A percentile compares a stretch with the other conserved stretches of the same genome.
Evolutionary conservation across 805 yeast species (phyloP).

Genomic region (Candida maesae): DNA sequence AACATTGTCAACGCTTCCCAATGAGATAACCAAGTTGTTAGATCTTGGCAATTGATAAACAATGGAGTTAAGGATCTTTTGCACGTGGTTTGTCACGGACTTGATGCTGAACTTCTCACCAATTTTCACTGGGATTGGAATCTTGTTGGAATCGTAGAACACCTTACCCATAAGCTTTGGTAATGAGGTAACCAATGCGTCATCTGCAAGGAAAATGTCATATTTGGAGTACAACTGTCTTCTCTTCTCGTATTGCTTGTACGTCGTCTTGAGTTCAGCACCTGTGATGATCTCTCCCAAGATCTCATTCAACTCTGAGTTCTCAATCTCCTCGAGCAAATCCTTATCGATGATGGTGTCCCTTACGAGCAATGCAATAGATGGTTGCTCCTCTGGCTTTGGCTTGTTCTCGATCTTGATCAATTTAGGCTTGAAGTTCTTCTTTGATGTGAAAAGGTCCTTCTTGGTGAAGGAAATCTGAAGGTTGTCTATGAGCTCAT

Average conservation of each 20-base stretch:
- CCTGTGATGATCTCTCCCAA: constrained; percentile 58
- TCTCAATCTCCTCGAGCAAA: constrained; percentile 26
- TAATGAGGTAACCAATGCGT: constrained; percentile 69
- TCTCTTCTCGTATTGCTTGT: constrained; percentile 84
- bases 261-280: constrained; percentile 74
- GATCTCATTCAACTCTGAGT: constrained; percentile 27
- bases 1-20: constrained; percentile 53
- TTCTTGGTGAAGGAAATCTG: constrained; percentile 63
- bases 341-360: constrained; percentile 46
- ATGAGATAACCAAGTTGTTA: constrained; percentile 55
- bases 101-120: constrained; percentile 39
- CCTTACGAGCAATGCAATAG: constrained; percentile 64
- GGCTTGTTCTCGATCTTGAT: constrained; percentile 39
- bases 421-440: constrained; percentile 35
- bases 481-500: constrained; percentile 41
- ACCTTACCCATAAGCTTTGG: constrained; percentile 82
- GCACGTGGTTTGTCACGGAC: constrained; percentile 55
- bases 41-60: constrained; percentile 71
- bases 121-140: constrained; percentile 64
- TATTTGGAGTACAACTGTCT: constrained; percentile 65
- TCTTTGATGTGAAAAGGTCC: constrained; percentile 57
- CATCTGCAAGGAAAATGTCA: constrained; percentile 83
- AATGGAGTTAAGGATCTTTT: constrained; percentile 54
- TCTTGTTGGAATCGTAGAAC: constrained; percentile 60
- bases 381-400: constrained; percentile 35